Conservation (phyloP, 805 yeast genomes). For the Metschnikowia anglica region DNA sequence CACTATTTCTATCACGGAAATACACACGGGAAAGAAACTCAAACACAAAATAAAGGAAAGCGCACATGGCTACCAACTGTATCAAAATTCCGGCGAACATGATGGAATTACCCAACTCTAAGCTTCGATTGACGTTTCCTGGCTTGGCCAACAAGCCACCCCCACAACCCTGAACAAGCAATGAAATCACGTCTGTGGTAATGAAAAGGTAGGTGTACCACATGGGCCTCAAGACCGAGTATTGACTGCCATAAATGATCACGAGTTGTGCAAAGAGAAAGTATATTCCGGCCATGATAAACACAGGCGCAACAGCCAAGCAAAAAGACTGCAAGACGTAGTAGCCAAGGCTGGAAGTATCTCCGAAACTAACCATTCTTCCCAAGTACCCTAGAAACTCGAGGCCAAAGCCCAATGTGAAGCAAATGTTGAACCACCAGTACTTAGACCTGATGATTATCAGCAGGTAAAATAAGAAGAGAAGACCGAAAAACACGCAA, state of each 20-base stretch:
- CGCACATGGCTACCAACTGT: constrained; percentile 41
- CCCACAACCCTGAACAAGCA: constrained; percentile 40
- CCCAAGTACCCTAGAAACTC: constrained; percentile 42
- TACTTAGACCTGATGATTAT: constrained; percentile 36
- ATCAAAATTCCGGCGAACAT: constrained; percentile 41
- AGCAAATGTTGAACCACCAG: constrained; percentile 41
- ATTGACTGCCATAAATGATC: constrained; percentile 38
- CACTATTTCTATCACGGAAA: constrained; percentile 26
- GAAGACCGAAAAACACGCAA: constrained; percentile 27
- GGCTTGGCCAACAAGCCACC: constrained; percentile 39
- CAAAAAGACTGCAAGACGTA: constrained; percentile 36
- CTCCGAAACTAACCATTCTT: constrained; percentile 31
- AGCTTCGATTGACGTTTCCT: constrained; percentile 16
- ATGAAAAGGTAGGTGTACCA: constrained; percentile 46
- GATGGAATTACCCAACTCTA: constrained; percentile 34
- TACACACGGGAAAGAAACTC: constrained; percentile 34
- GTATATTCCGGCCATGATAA: constrained; percentile 44
- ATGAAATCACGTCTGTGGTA: constrained; percentile 36
- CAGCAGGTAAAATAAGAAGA: constrained; percentile 24
- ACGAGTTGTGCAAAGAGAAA: constrained; percentile 42
- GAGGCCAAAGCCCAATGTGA: constrained; percentile 35
- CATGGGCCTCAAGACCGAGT: constrained; percentile 40
- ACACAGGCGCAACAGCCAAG: constrained; percentile 43
- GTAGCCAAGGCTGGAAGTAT: constrained; percentile 21
- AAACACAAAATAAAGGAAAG: constrained; percentile 37